phyloP scores from a whole-genome alignment of 352 stramenopile genomes.

The Lagenidium giganteum region DNA sequence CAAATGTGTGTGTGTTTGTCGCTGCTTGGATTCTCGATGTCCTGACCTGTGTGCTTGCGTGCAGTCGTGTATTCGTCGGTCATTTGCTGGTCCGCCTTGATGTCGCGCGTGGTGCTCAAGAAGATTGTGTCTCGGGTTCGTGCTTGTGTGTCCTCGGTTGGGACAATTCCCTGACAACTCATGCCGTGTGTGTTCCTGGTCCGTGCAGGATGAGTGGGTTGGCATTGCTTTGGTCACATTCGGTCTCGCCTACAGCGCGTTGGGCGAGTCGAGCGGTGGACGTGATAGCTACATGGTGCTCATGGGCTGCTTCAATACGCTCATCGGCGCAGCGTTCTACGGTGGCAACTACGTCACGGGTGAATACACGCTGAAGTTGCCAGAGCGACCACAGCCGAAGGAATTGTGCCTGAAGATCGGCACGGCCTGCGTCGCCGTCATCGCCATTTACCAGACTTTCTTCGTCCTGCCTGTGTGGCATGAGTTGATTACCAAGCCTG shows the following conservation, averaged over 20 bases:
- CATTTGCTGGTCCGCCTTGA: constrained; percentile 82
- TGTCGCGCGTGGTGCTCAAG: constrained; percentile 72
- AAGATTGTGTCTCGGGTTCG: constrained; percentile 49
- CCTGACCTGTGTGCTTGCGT: not conserved
- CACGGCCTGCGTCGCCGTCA: constrained; percentile 59
- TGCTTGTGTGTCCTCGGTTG: not conserved
- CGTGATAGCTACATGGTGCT: constrained; percentile 68
- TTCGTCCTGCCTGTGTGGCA: constrained; percentile 80
- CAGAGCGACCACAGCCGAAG: constrained; percentile 62
- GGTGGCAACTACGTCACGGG: constrained; percentile 82
- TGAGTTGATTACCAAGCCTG: constrained; percentile 66
- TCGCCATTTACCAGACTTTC: constrained; percentile 73
- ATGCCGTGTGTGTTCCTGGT: not conserved
- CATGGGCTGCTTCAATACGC: constrained; percentile 82
- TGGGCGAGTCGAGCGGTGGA: constrained; percentile 59
- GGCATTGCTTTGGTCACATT: constrained; percentile 83
- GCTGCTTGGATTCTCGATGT: not conserved
- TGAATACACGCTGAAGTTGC: constrained; percentile 79
- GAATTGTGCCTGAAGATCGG: constrained; percentile 82
- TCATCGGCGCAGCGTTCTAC: constrained; percentile 79
- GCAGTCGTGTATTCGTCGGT: constrained; percentile 77
- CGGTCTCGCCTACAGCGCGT: constrained; percentile 71
- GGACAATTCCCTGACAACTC: not conserved
- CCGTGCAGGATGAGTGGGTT: constrained; percentile 59
- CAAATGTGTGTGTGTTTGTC: not conserved